Evolutionary conservation across 768 basidiomycete genomes (phyloP).

Genomic region (Suillus variegatus): DNA sequence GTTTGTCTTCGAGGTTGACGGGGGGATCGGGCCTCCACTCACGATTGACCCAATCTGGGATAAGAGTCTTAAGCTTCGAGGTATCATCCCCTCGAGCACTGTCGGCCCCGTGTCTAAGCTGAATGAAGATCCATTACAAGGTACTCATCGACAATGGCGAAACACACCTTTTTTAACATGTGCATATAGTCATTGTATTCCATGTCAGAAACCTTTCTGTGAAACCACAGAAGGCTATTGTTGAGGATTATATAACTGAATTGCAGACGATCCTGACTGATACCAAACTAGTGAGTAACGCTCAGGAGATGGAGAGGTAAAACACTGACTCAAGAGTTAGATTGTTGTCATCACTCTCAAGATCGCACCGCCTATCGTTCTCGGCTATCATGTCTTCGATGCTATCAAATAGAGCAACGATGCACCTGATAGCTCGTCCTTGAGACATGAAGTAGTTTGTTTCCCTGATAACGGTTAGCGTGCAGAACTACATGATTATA

Average conservation of each 20-base stretch:
- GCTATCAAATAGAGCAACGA: not conserved
- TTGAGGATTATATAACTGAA: not conserved
- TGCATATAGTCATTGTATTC: not conserved
- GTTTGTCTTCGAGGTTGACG: not conserved
- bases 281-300: not conserved
- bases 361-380: not conserved
- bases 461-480: not conserved
- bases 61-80: not conserved
- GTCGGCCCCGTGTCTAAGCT: not conserved
- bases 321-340: not conserved
- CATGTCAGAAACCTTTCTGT: not conserved
- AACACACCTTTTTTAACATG: not conserved
- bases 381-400: not conserved
- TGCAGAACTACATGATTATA: not conserved
- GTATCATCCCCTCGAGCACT: not conserved
- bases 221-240: not conserved
- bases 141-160: not conserved
- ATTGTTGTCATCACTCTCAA: not conserved
- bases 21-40: not conserved
- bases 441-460: not conserved
- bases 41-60: not conserved
- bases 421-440: not conserved
- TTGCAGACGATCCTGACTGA: not conserved
- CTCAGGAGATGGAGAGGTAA: not conserved
- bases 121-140: not conserved